Conservation (phyloP, 2,329 filamentous ascomycete species). For the Harringtonia aguacate region DNA sequence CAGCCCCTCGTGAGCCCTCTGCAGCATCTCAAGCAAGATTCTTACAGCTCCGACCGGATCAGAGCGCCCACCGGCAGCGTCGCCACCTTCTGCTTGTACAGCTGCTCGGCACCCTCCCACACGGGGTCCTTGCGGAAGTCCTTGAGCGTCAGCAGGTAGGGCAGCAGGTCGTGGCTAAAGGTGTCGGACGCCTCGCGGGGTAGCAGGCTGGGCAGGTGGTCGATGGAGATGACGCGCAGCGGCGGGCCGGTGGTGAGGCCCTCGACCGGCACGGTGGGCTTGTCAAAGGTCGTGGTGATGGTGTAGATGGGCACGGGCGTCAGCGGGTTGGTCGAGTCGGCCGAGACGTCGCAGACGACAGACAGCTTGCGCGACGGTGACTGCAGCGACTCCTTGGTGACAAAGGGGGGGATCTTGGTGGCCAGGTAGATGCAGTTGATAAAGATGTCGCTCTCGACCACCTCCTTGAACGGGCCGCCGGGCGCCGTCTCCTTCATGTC, state of each 20-base stretch:
- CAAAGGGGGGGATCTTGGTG: conserved; percentile 68
- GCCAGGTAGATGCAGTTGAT: conserved; percentile 83
- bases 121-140: conserved; percentile 62
- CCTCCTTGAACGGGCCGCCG: conserved; percentile 70
- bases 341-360: conserved; percentile 71
- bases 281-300: conserved; percentile 75
- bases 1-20: too few species aligned
- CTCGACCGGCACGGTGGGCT: conserved; percentile 72
- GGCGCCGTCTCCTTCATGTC: conserved; percentile 72
- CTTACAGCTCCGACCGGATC: not conserved
- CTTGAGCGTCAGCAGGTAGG: conserved; percentile 67
- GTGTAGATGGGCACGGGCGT: conserved; percentile 63
- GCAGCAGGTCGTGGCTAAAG: conserved; percentile 69
- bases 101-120: conserved; percentile 76
- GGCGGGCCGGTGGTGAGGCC: conserved; percentile 45
- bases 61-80: conserved; percentile 8
- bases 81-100: conserved; percentile 70
- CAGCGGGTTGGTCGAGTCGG: conserved; percentile 62
- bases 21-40: too few species aligned
- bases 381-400: conserved; percentile 60
- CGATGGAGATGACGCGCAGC: conserved; percentile 76
- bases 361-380: conserved; percentile 59
- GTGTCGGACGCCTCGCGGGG: conserved; percentile 77
- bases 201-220: conserved; percentile 74
- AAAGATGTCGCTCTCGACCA: conserved; percentile 64